These are phyloP conservation scores for Naganishia vishniacii DNA, from an alignment of 768 basidiomycete species.

Conservation along the genomic window DNA sequence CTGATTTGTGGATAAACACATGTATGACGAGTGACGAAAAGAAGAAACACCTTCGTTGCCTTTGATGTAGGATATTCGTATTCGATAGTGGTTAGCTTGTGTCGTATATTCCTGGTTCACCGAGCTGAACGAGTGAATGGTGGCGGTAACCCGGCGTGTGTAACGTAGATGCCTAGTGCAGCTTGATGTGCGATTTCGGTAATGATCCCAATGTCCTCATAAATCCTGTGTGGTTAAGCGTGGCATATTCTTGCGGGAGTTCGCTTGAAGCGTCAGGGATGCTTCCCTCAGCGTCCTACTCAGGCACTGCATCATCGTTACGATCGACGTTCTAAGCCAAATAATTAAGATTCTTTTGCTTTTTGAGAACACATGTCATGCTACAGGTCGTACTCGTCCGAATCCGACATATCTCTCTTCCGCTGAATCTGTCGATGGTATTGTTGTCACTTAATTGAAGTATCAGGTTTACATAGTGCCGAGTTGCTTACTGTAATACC, in stretches of 20 bases:
- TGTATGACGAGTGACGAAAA: constrained; percentile 20
- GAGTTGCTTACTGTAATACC: constrained; percentile 10
- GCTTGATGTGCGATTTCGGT: constrained; percentile 14
- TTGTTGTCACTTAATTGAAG: too few relatives aligned
- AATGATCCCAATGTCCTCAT: not conserved
- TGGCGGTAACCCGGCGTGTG: not conserved
- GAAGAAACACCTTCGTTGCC: not conserved
- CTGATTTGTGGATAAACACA: not conserved
- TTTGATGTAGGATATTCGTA: constrained; percentile 17
- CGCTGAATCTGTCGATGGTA: constrained; percentile 40
- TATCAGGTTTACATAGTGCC: not conserved
- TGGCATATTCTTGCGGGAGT: too few relatives aligned
- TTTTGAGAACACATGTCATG: not conserved
- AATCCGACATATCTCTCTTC: constrained; percentile 46
- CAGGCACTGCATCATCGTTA: too few relatives aligned
- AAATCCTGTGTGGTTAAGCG: too few relatives aligned
- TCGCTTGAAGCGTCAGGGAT: too few relatives aligned
- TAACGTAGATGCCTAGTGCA: not conserved
- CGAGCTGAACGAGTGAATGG: not conserved
- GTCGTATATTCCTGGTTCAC: not conserved
- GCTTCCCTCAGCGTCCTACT: too few relatives aligned
- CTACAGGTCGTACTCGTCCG: constrained; percentile 48
- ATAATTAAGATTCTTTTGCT: too few relatives aligned
- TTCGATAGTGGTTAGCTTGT: constrained; percentile 13
- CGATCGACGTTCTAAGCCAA: too few relatives aligned